These are phyloP conservation scores for Backusella macrospora DNA, from an alignment of 192 early-diverging fungal genomes.

Conservation along the genomic window DNA sequence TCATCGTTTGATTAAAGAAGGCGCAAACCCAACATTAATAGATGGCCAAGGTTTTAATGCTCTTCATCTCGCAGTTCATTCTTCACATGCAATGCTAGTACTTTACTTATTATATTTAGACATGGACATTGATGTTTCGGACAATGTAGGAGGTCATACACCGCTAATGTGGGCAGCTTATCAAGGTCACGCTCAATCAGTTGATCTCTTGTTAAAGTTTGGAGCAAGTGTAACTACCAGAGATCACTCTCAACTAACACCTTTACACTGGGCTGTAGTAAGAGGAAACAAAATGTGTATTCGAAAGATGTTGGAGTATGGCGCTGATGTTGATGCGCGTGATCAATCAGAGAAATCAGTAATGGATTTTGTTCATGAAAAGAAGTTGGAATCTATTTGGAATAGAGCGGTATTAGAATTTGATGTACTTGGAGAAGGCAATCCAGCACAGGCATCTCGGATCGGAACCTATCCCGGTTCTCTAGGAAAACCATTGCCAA, in stretches of 20 bases:
- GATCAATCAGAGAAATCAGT: slow-evolving; percentile 83
- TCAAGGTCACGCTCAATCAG: slow-evolving; percentile 73
- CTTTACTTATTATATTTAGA: slow-evolving; percentile 72
- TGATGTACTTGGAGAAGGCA: slow-evolving; percentile 46
- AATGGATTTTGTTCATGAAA: slow-evolving; percentile 77
- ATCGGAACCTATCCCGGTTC: slow-evolving; percentile 26
- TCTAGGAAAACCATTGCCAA: slow-evolving; percentile 10
- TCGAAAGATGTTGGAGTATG: slow-evolving; percentile 73
- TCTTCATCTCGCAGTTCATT: slow-evolving; percentile 88
- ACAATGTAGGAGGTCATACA: slow-evolving; percentile 81
- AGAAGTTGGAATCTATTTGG: slow-evolving; percentile 49
- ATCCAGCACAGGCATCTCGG: slow-evolving; percentile 31
- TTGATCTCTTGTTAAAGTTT: slow-evolving; percentile 69
- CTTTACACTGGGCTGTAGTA: slow-evolving; percentile 91
- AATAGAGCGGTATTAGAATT: slow-evolving; percentile 51
- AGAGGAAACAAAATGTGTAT: slow-evolving; percentile 56
- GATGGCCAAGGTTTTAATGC: slow-evolving; percentile 91
- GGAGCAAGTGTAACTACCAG: slow-evolving; percentile 69
- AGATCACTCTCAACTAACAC: slow-evolving; percentile 77
- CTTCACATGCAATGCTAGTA: slow-evolving; percentile 75
- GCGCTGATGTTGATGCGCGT: slow-evolving; percentile 63
- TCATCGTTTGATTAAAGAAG: slow-evolving; percentile 70
- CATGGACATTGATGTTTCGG: slow-evolving; percentile 73
- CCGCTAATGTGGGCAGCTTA: slow-evolving; percentile 96
- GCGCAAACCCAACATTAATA: slow-evolving; percentile 71